Base-by-base conservation (phyloP, 1,284 basidiomycete species). In the Agroathelia rolfsii region DNA sequence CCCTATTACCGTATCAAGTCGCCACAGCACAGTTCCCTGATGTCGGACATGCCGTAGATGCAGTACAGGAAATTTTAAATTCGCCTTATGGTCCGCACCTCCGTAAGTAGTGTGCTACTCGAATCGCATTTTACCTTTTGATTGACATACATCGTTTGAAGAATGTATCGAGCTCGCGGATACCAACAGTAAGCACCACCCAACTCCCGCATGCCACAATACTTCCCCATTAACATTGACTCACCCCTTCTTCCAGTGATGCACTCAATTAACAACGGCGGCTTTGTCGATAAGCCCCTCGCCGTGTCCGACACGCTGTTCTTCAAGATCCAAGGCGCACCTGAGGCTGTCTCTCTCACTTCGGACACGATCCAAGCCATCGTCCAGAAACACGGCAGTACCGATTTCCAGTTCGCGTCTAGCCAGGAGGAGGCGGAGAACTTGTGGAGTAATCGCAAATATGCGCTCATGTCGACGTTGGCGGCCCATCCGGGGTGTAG, bases 371-470 rank as follows among this genome's bases (percentile, higher is more conserved):
- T 87, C 24, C 59, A 75, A 44, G 47, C 53, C 8, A 73, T 92
- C 25, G 69, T 78, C 7, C 64, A 72, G 39, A 72, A 64, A 43
- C 76, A 92, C 49, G 72, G 76, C 2, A 76, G 84, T 32, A 62
- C 55, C 9, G 65, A 66, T 27, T 87, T 92, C 44, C 66, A 79
- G 45, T 86, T 92, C 47, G 83, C 87, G 6, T 63, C 69, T 18
- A 79, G 78, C 8, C 76, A 87, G 22, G 60, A 76, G 28, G 83
- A 89, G 50, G 87, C 83, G 0, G 75, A 76, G 3, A 73, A 77
- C 38, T 58, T 96, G 8, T 96, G 92, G 93, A 71, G 82, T 46
- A 87, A 87, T 41, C 64, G 78, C 29, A 96, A 95, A 59, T 81
- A 85, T 48, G 84, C 85, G 3, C 56, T 92, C 21, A 85, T 74